phyloP scores from a whole-genome alignment of 1,284 basidiomycete genomes.

The Cystobasidium pallidum region DNA sequence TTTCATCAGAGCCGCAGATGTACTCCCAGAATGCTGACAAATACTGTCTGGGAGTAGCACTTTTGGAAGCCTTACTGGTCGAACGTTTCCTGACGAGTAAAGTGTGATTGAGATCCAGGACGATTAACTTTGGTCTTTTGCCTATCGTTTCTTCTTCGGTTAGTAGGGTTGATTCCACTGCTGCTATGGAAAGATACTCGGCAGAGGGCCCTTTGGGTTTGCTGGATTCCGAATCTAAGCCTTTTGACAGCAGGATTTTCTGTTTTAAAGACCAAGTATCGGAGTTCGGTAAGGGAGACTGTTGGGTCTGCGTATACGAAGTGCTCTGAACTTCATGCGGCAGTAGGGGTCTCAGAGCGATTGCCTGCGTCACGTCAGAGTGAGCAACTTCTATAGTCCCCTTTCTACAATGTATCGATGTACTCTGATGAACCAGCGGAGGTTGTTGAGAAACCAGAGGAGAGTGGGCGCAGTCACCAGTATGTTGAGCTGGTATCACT shows the following conservation, averaged over 20 bases:
- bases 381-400: too few species aligned
- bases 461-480: too few species aligned
- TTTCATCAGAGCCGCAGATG: conserved; percentile 29
- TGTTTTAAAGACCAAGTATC: conserved; percentile 1
- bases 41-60: conserved; percentile 26
- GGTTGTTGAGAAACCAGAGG: too few species aligned
- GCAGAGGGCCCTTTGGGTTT: not conserved
- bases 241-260: not conserved
- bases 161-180: not conserved
- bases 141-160: not conserved
- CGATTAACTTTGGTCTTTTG: conserved; percentile 27
- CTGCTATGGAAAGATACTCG: conserved; percentile 12
- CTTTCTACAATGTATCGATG: too few species aligned
- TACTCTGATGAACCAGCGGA: too few species aligned
- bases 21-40: conserved; percentile 31
- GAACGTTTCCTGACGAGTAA: conserved; percentile 24
- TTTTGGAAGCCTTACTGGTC: conserved; percentile 25
- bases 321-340: not conserved
- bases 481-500: too few species aligned
- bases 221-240: not conserved
- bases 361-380: not conserved
- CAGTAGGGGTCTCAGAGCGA: not conserved
- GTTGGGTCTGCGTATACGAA: not conserved
- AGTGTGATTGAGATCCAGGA: conserved; percentile 34
- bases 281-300: not conserved